A percentile compares a stretch with the other conserved stretches of the same genome.
Evolutionary conservation across 306 rosid species (phyloP).

Genomic region (Citrullus colocynthis): DNA sequence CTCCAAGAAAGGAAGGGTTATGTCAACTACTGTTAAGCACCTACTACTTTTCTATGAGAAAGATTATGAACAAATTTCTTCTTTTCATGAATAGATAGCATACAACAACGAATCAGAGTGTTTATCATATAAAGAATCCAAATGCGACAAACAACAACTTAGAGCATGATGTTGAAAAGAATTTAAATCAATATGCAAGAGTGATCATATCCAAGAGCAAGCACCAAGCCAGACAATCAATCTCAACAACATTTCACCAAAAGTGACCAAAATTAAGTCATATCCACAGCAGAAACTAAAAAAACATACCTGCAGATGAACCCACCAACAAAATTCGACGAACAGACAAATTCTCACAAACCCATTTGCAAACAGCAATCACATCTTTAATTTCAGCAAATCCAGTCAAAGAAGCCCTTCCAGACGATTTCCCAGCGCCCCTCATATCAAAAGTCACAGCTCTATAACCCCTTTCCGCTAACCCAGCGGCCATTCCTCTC

Average conservation of each 20-base stretch:
- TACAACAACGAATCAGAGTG: not conserved
- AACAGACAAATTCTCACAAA: conserved; percentile 21
- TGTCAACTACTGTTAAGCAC: too few relatives aligned
- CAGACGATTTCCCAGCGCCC: conserved; percentile 70
- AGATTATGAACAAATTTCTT: not conserved
- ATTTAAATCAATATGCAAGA: not conserved
- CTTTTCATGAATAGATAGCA: not conserved
- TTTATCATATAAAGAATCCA: not conserved
- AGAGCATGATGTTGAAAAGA: not conserved
- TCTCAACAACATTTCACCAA: not conserved
- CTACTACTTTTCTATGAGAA: not conserved
- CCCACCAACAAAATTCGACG: conserved; percentile 50
- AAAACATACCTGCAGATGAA: conserved; percentile 80
- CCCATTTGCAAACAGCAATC: conserved; percentile 54
- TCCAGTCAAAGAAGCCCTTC: conserved; percentile 69
- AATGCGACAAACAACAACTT: not conserved
- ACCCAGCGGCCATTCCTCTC: conserved; percentile 65
- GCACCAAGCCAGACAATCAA: not conserved
- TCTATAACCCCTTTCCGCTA: conserved; percentile 44
- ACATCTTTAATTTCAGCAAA: conserved; percentile 75
- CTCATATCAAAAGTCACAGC: conserved; percentile 82
- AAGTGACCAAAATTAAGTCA: not conserved
- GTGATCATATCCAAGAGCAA: not conserved
- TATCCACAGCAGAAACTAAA: not conserved
- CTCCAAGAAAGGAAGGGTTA: too few relatives aligned